Conservation (phyloP, 495 filamentous ascomycete genomes). For the Lophium mytilinum region DNA sequence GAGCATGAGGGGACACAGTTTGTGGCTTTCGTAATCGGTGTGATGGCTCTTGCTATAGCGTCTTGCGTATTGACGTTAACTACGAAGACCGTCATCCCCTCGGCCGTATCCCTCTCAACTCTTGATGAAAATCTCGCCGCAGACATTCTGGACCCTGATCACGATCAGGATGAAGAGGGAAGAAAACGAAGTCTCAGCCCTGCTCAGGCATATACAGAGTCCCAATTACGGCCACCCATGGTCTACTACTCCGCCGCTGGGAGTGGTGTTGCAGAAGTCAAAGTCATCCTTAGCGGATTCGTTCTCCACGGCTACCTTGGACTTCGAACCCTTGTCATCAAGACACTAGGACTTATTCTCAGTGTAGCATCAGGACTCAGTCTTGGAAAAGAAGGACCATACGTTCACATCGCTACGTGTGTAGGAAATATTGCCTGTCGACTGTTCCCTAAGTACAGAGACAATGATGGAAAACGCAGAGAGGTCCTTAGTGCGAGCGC, state of each 20-base stretch:
- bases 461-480: slow-evolving; percentile 83
- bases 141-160: slow-evolving; percentile 32
- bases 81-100: slow-evolving; percentile 87
- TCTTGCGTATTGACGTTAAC: slow-evolving; percentile 75
- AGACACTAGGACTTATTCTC: slow-evolving; percentile 73
- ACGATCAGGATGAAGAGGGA: slow-evolving; percentile 26
- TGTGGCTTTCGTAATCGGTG: slow-evolving; percentile 59
- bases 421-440: slow-evolving; percentile 93
- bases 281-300: slow-evolving; percentile 94
- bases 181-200: slow-evolving; percentile 35
- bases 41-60: slow-evolving; percentile 61
- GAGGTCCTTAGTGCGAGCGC: slow-evolving; percentile 90
- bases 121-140: slow-evolving; percentile 71
- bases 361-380: slow-evolving; percentile 89
- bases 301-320: slow-evolving; percentile 94
- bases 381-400: slow-evolving; percentile 93
- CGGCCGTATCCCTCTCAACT: slow-evolving; percentile 73
- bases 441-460: slow-evolving; percentile 84
- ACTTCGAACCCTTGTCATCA: slow-evolving; percentile 77
- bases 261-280: slow-evolving; percentile 94
- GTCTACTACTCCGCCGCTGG: slow-evolving; percentile 93
- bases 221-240: slow-evolving; percentile 54
- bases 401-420: slow-evolving; percentile 94
- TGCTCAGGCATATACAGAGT: slow-evolving; percentile 22
- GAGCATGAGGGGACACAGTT: slow-evolving; percentile 65